Base-by-base conservation (phyloP, 768 basidiomycete species). In the Saitozyma podzolica region DNA sequence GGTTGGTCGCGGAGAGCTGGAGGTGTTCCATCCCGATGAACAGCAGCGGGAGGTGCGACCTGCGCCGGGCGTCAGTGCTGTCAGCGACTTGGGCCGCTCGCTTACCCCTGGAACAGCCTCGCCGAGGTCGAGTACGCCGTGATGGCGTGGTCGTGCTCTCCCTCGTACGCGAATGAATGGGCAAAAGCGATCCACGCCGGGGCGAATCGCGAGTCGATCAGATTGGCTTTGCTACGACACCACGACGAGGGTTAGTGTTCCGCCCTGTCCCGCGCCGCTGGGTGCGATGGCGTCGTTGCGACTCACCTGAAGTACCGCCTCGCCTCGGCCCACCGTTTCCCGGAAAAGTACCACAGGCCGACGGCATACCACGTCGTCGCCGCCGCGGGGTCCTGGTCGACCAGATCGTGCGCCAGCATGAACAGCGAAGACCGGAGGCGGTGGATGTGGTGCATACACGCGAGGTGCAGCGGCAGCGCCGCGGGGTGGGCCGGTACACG, bases 11-110 rank as follows among this genome's bases (percentile, higher is more conserved):
- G 39, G 88, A 89, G 8, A 99, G 83, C 74, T 89, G 88, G 43
- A 99, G 90, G 68, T 98, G 91, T 79, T 99, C 95, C 94, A 97
- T 98, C 7, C 95, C 96, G 51, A 98, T 91, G 75, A 93, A 98
- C 80, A 94, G 86, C 50, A 96, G 82, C 0, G 96, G 94, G 5
- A 99, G 81, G 80, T 99, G 95, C 3, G 93, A 93, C n/a, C 94
- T 95, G 71, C 40, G 49, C 8, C 29, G 29, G 11, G 45, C 55
- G 16, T 43, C 16, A 14, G 43, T 54, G 17, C 11, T 19, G 41
- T 43, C 41, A 57, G 19, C 3, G 14, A 14, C 43, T 14, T 4
- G 29, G 9, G 13, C 45, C 13, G n/a, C 13, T 17, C 11, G 64
- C 80, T 54, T 56, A 93, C 91, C 95, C 96, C 62, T 89, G 90